These are phyloP conservation scores for Papiliotrema terrestris DNA, from an alignment of 1,284 basidiomycete species.

Conservation along the genomic window DNA sequence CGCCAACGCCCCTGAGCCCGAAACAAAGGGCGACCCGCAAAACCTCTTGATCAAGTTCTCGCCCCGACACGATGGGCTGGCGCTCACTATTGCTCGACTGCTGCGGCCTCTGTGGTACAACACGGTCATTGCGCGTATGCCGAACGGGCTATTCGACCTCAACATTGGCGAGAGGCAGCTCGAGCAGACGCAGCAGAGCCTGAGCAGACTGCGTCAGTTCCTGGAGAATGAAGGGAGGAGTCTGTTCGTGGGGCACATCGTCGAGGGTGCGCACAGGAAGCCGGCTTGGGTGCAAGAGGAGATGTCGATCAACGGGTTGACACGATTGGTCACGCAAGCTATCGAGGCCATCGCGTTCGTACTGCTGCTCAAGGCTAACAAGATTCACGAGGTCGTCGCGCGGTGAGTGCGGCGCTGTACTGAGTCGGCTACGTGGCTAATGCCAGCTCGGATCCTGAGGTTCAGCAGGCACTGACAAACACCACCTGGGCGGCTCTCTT, in stretches of 20 bases:
- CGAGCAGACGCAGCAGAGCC: slow-evolving; percentile 69
- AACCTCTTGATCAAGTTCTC: slow-evolving; percentile 62
- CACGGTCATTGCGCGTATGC: slow-evolving; percentile 59
- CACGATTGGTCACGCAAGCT: slow-evolving; percentile 67
- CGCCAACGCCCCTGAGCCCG: slow-evolving; percentile 3
- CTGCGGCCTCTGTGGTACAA: slow-evolving; percentile 83
- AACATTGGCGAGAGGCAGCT: slow-evolving; percentile 60
- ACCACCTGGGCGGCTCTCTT: slow-evolving; percentile 83
- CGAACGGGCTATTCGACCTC: slow-evolving; percentile 18
- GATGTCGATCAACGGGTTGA: slow-evolving; percentile 34
- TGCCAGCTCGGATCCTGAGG: slow-evolving; percentile 45
- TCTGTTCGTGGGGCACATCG: too few relatives aligned
- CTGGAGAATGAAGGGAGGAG: slow-evolving; percentile 18
- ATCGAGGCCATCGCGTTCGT: slow-evolving; percentile 93
- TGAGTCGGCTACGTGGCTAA: too few relatives aligned
- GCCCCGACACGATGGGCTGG: slow-evolving; percentile 83
- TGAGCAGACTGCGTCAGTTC: slow-evolving; percentile 67
- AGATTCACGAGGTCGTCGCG: slow-evolving; percentile 76
- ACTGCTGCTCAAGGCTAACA: slow-evolving; percentile 85
- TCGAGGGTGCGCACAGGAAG: slow-evolving; percentile 19
- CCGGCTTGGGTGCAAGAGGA: slow-evolving; percentile 47
- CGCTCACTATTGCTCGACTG: slow-evolving; percentile 78
- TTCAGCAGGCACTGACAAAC: slow-evolving; percentile 63
- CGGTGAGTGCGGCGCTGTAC: slow-evolving; percentile 59
- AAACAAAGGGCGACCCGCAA: neutral